These are phyloP conservation scores for Vanrija pseudolonga DNA, from an alignment of 1,284 basidiomycete species.

Conservation along the genomic window DNA sequence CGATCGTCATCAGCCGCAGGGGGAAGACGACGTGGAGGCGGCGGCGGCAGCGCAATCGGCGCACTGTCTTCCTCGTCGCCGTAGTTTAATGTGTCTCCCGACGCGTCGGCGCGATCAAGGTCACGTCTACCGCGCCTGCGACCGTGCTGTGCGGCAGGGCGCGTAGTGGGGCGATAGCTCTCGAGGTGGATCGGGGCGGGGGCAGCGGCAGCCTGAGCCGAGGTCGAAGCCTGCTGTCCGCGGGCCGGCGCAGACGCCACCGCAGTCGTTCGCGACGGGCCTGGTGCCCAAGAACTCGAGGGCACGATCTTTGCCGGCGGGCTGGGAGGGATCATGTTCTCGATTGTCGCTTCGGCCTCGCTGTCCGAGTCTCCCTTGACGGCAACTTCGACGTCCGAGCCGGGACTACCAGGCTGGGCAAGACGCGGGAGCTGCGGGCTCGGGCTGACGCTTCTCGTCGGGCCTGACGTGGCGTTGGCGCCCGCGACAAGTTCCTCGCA, in stretches of 20 bases:
- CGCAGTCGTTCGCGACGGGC: neutral
- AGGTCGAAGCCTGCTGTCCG: too few relatives aligned
- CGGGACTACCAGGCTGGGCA: slow-evolving; percentile 6
- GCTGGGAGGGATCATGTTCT: slow-evolving; percentile 16
- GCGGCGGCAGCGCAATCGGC: neutral
- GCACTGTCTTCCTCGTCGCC: slow-evolving; percentile 9
- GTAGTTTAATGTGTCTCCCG: slow-evolving; percentile 16
- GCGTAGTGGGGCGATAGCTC: neutral
- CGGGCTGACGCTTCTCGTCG: too few relatives aligned
- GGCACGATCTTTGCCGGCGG: slow-evolving; percentile 1
- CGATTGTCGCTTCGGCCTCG: slow-evolving; percentile 21
- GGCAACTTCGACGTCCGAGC: slow-evolving; percentile 26
- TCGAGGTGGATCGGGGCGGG: slow-evolving; percentile 1
- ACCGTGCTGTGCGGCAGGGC: too few relatives aligned
- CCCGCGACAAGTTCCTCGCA: slow-evolving; percentile 39
- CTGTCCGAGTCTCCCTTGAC: slow-evolving; percentile 22
- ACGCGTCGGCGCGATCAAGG: slow-evolving; percentile 3
- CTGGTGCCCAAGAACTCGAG: slow-evolving; percentile 7
- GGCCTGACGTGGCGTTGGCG: neutral
- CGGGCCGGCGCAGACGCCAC: too few relatives aligned
- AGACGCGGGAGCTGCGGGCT: too few relatives aligned
- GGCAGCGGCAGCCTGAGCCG: too few relatives aligned
- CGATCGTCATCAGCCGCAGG: neutral
- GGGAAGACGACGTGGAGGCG: neutral
- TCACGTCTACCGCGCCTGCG: slow-evolving; percentile 4